These are phyloP conservation scores for Pascua sp. DNA, from an alignment of 1,284 basidiomycete species.

Conservation along the genomic window DNA sequence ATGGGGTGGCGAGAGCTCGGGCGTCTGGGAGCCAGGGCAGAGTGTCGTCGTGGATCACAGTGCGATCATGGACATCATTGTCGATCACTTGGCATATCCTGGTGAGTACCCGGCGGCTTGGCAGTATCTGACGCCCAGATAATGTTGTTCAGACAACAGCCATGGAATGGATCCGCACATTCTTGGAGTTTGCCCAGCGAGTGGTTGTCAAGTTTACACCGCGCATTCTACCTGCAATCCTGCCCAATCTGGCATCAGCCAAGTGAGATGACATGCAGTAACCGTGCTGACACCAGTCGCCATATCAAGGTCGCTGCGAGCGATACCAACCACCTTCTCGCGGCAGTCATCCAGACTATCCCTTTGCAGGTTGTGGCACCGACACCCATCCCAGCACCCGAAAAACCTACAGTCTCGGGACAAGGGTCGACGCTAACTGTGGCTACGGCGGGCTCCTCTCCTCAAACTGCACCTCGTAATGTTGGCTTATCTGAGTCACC, in stretches of 20 bases:
- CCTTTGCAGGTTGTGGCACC: slow-evolving; percentile 60
- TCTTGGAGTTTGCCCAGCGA: slow-evolving; percentile 80
- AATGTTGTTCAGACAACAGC: slow-evolving; percentile 86
- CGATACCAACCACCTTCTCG: slow-evolving; percentile 80
- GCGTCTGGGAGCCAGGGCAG: slow-evolving; percentile 87
- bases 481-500: slow-evolving; percentile 12
- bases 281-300: slow-evolving; percentile 42
- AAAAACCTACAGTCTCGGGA: background rate
- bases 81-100: slow-evolving; percentile 80
- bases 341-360: slow-evolving; percentile 77
- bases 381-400: slow-evolving; percentile 21
- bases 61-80: slow-evolving; percentile 88
- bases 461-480: slow-evolving; percentile 21
- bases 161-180: slow-evolving; percentile 87
- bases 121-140: slow-evolving; percentile 54
- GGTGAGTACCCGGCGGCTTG: slow-evolving; percentile 57
- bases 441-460: slow-evolving; percentile 31
- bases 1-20: slow-evolving; percentile 45
- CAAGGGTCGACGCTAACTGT: background rate
- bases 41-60: slow-evolving; percentile 87
- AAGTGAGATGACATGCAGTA: slow-evolving; percentile 24
- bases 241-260: slow-evolving; percentile 80
- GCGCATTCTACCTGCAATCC: slow-evolving; percentile 81
- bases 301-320: slow-evolving; percentile 85
- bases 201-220: slow-evolving; percentile 95